Evolutionary conservation across 2,329 filamentous ascomycete genomes (phyloP), one percentile per base, ranked within the genome.

Genomic region (Hypoxylon sp.): DNA sequence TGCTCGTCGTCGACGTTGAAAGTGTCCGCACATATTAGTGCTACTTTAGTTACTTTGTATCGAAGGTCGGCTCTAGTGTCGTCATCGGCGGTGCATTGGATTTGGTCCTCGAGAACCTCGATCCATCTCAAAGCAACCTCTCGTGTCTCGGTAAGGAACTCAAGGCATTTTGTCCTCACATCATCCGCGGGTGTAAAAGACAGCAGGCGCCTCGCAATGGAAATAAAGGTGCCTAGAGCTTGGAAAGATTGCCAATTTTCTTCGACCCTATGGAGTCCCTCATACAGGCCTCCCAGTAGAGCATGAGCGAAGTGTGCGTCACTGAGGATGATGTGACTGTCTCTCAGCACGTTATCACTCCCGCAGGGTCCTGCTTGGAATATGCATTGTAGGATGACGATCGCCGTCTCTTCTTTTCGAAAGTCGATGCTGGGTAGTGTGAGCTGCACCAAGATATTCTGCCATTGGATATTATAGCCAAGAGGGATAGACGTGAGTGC

Each of bases 361-460:
- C 42, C 64, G 0, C 71, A 42, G 1, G 81, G 79, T 0, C 88
- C 85, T 2, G 80, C 80, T 75, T 89, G 84, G 67, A 82, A 80
- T 8, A 82, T 79, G 0, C 81, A 78, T 67, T 91, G 88, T 1
- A 82, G 72, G 0, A 90, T 57, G 0, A 89, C 73, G 1, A 83
- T 69, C 5, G 77, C 77, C 0, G 85, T 85, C 46, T 88, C 85
- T 0, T 78, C 64, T 46, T 85, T 84, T 10, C 83, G 85, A 37
- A 88, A 84, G 49, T 88, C 83, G 0, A 91, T 58, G 1, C 79
- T 79, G 0, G 85, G 83, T 0, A 80, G 77, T 0, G 78, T 75
- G 2, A 91, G 75, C 71, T 90, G 84, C 0, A 80, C 73, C 0
- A 88, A 73, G 2, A 91, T 83, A 59, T 89, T 90, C 7, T 80